Conservation (phyloP, 495 filamentous ascomycete genomes). For the Neurospora sp. region DNA sequence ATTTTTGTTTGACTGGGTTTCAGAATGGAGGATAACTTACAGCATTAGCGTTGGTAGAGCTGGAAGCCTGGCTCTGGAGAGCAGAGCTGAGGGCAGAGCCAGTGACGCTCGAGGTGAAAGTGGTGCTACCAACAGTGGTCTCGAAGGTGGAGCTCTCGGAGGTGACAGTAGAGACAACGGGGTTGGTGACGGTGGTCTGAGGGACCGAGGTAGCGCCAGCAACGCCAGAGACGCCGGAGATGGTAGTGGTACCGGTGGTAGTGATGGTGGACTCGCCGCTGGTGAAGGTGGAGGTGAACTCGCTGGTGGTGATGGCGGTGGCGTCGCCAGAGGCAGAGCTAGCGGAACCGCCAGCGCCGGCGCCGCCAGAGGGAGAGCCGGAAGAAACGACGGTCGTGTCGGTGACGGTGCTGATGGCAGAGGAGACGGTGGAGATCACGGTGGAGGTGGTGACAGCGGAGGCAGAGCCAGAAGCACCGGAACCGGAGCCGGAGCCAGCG, state of each 20-base stretch:
- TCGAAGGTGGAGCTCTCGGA: conserved; percentile 5
- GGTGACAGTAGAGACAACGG: conserved; percentile 5
- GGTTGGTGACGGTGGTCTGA: conserved; percentile 3
- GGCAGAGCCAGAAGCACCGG: not conserved
- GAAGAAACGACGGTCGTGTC: conserved; percentile 16
- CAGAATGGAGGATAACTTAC: not conserved
- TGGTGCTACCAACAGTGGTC: conserved; percentile 10
- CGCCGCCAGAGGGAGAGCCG: not conserved
- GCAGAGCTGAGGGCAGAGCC: conserved; percentile 6
- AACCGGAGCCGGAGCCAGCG: not conserved
- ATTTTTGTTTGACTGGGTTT: not conserved
- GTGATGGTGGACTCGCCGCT: conserved; percentile 10
- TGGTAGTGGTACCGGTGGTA: conserved; percentile 14
- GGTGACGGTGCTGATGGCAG: conserved; percentile 14
- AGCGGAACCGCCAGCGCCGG: conserved; percentile 4
- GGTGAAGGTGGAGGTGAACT: conserved; percentile 22
- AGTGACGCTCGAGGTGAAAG: conserved; percentile 6
- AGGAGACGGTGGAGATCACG: conserved; percentile 20
- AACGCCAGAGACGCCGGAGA: conserved; percentile 10
- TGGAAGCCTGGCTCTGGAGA: conserved; percentile 4
- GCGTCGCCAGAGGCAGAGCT: conserved; percentile 10
- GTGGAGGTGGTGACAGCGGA: conserved; percentile 17
- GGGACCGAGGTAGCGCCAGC: conserved; percentile 8
- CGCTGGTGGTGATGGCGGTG: conserved; percentile 21
- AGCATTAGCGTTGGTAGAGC: not conserved